phyloP scores from a whole-genome alignment of 495 filamentous ascomycete genomes.

The Penicillium steckii region DNA sequence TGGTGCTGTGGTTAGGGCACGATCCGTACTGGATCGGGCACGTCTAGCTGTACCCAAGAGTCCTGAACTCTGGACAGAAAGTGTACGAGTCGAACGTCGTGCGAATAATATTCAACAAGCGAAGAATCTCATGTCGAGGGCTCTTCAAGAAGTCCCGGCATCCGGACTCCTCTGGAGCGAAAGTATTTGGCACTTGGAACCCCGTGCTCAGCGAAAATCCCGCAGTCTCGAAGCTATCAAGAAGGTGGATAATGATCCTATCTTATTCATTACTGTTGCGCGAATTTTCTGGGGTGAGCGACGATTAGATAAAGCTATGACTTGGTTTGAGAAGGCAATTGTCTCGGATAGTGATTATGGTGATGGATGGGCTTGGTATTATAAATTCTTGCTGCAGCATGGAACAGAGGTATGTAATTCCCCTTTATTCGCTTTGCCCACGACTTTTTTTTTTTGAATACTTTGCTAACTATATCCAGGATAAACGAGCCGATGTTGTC shows the following conservation, averaged over 20 bases:
- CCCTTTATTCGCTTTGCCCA: no score
- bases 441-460: background rate
- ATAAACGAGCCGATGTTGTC: slow-evolving; percentile 80
- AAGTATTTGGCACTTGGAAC: slow-evolving; percentile 90
- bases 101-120: slow-evolving; percentile 80
- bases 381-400: slow-evolving; percentile 86
- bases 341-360: slow-evolving; percentile 80
- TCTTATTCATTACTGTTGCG: slow-evolving; percentile 74
- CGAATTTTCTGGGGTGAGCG: slow-evolving; percentile 78
- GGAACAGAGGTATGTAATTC: slow-evolving; percentile 63
- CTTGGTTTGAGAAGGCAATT: slow-evolving; percentile 96
- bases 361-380: slow-evolving; percentile 98
- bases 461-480: slow-evolving; percentile 37
- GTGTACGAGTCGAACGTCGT: slow-evolving; percentile 87
- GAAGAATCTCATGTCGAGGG: slow-evolving; percentile 86
- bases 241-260: slow-evolving; percentile 89
- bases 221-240: slow-evolving; percentile 91
- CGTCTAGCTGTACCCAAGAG: slow-evolving; percentile 82
- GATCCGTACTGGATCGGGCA: slow-evolving; percentile 87
- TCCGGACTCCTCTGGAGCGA: slow-evolving; percentile 92
- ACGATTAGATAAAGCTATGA: slow-evolving; percentile 84
- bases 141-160: slow-evolving; percentile 84
- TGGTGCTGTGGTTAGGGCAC: slow-evolving; percentile 84
- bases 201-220: slow-evolving; percentile 86
- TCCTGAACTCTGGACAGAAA: slow-evolving; percentile 85